Conservation (phyloP, 305 asterid species). For the Fraxinus albicans region DNA sequence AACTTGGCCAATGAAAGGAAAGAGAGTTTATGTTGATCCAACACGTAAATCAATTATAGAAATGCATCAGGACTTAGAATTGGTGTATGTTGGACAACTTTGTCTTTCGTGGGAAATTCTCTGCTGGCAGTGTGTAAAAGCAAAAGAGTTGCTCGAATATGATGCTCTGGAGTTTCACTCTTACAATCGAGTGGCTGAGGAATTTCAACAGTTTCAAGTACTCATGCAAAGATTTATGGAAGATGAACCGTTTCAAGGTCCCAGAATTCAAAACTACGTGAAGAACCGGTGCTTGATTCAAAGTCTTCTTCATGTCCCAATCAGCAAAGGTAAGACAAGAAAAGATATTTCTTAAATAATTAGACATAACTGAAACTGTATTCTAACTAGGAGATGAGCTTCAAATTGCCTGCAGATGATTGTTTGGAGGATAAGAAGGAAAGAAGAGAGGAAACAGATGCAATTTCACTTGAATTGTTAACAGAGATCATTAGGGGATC, state of each 20-base stretch:
- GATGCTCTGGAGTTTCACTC: constrained; percentile 39
- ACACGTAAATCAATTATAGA: constrained; percentile 50
- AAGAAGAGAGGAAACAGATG: constrained; percentile 34
- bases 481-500: constrained; percentile 47
- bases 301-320: constrained; percentile 75
- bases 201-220: constrained; percentile 81
- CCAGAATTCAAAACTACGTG: constrained; percentile 52
- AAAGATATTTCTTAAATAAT: not conserved
- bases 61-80: constrained; percentile 57
- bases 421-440: constrained; percentile 49
- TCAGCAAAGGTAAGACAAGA: constrained; percentile 48
- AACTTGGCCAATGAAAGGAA: constrained; percentile 41
- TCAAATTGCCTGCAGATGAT: constrained; percentile 51
- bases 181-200: constrained; percentile 63
- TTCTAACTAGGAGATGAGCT: not conserved
- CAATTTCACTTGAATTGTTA: constrained; percentile 43
- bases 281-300: constrained; percentile 51
- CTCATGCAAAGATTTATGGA: constrained; percentile 72
- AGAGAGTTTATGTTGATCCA: constrained; percentile 64
- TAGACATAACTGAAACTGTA: not conserved
- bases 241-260: constrained; percentile 73
- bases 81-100: constrained; percentile 71
- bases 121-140: constrained; percentile 57
- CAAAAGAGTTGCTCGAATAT: constrained; percentile 41
- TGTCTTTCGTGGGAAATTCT: constrained; percentile 88